Evolutionary conservation across 2,329 filamentous ascomycete species (phyloP).

Genomic region (Chrysoporthe cubensis): DNA sequence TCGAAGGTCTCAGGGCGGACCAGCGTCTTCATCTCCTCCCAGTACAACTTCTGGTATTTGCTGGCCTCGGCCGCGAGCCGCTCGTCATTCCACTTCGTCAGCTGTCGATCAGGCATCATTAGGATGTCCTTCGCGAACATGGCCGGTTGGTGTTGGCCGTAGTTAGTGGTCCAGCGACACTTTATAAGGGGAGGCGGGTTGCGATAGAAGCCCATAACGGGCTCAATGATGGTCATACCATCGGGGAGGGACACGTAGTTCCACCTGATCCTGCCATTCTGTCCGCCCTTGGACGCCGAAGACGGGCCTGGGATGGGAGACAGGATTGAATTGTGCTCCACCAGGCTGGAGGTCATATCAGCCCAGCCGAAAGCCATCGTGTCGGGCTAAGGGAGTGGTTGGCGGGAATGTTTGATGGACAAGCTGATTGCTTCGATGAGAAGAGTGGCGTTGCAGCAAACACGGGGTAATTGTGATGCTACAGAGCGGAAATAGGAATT

Average conservation of each 20-base stretch:
- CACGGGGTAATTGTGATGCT: conserved; percentile 16
- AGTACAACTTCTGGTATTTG: conserved; percentile 41
- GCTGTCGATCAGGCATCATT: conserved; percentile 8
- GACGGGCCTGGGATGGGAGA: conserved; percentile 4
- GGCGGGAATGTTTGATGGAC: not conserved
- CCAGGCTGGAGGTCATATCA: conserved; percentile 38
- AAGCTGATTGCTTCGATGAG: conserved; percentile 17
- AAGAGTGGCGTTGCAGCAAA: conserved; percentile 13
- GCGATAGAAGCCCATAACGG: conserved; percentile 29
- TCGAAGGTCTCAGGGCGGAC: conserved; percentile 39
- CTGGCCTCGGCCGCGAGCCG: conserved; percentile 16
- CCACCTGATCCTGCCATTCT: conserved; percentile 14
- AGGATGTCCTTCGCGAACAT: not conserved
- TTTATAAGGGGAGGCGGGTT: conserved; percentile 20
- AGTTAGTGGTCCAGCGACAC: conserved; percentile 31
- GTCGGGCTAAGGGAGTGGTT: not conserved
- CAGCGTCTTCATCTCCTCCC: conserved; percentile 42
- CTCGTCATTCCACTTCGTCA: conserved; percentile 19
- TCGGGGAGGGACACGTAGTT: conserved; percentile 16
- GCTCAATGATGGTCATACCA: conserved; percentile 23
- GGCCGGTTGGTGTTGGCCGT: conserved; percentile 16
- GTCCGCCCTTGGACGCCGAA: conserved; percentile 3
- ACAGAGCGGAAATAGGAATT: not conserved
- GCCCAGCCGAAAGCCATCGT: conserved; percentile 17
- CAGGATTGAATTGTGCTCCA: conserved; percentile 5